Conservation (phyloP, 768 basidiomycete genomes). For the Lentinus brumalis region DNA sequence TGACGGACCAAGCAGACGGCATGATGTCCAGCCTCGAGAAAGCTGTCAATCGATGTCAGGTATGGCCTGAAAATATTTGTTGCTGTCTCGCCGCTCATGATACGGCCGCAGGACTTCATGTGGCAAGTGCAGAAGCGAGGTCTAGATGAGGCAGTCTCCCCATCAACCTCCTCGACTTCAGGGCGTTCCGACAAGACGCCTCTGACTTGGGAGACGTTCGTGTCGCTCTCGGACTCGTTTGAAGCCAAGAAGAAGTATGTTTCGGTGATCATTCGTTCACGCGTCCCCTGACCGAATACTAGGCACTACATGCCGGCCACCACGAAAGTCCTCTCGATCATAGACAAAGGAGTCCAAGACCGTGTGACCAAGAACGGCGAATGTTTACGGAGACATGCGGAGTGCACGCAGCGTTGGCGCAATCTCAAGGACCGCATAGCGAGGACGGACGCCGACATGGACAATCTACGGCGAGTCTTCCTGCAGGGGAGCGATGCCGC, state of each 20-base stretch:
- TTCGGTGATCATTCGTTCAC: not conserved
- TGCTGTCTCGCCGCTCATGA: not conserved
- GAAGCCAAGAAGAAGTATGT: conserved; percentile 86
- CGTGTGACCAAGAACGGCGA: conserved; percentile 97
- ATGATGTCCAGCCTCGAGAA: conserved; percentile 98
- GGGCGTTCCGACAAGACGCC: conserved; percentile 53
- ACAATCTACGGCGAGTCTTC: conserved; percentile 61
- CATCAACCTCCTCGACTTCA: conserved; percentile 46
- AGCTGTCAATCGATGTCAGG: conserved; percentile 87
- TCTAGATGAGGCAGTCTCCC: conserved; percentile 45
- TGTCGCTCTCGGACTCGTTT: conserved; percentile 69
- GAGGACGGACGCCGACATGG: conserved; percentile 84
- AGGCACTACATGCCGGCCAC: conserved; percentile 96
- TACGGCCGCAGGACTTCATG: conserved; percentile 63
- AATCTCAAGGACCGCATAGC: conserved; percentile 77
- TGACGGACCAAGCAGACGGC: conserved; percentile 92
- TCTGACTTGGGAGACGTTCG: conserved; percentile 64
- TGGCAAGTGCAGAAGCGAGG: conserved; percentile 73
- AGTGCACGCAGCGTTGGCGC: conserved; percentile 86
- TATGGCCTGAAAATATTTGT: conserved; percentile 35
- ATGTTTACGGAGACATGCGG: conserved; percentile 85
- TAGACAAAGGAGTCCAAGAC: conserved; percentile 92
- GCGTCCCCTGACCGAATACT: conserved; percentile 10
- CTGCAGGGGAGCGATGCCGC: conserved; percentile 44
- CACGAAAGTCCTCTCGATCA: conserved; percentile 87